A percentile compares a stretch with the other conserved stretches of the same genome.
These are phyloP conservation scores for Berkeleyomyces rouxiae DNA, from an alignment of 2,329 filamentous ascomycete species.

Conservation along the genomic window DNA sequence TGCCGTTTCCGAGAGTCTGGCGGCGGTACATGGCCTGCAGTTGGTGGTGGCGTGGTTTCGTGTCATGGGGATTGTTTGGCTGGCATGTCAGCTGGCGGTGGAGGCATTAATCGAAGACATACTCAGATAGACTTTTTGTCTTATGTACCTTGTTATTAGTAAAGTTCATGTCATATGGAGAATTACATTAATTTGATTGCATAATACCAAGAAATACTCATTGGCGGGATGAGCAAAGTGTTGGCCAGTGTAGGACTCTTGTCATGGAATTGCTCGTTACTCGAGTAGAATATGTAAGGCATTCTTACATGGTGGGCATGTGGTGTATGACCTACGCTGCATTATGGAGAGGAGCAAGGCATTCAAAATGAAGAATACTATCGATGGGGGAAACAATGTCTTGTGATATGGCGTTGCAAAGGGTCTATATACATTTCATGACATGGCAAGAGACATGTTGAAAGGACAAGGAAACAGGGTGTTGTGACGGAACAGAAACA, in stretches of 20 bases:
- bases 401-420: conserved; percentile 13
- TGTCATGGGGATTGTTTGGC: conserved; percentile 5
- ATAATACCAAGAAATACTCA: background rate
- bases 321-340: background rate
- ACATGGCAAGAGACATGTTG: conserved; percentile 10
- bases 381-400: background rate
- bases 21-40: background rate
- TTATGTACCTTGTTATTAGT: background rate
- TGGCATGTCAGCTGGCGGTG: background rate
- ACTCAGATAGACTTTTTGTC: background rate
- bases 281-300: background rate
- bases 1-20: background rate
- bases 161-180: background rate
- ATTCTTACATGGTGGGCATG: background rate
- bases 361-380: background rate
- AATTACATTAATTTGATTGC: background rate
- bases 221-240: background rate
- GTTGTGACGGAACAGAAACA: background rate
- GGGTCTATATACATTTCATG: conserved; percentile 14
- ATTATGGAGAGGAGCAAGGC: background rate
- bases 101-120: background rate
- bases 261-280: too few species aligned
- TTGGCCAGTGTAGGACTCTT: too few species aligned
- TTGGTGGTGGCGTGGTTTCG: background rate
- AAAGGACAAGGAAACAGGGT: conserved; percentile 3